Conservation (phyloP, 1,284 basidiomycete species). For the Moniliophthora roreri region DNA sequence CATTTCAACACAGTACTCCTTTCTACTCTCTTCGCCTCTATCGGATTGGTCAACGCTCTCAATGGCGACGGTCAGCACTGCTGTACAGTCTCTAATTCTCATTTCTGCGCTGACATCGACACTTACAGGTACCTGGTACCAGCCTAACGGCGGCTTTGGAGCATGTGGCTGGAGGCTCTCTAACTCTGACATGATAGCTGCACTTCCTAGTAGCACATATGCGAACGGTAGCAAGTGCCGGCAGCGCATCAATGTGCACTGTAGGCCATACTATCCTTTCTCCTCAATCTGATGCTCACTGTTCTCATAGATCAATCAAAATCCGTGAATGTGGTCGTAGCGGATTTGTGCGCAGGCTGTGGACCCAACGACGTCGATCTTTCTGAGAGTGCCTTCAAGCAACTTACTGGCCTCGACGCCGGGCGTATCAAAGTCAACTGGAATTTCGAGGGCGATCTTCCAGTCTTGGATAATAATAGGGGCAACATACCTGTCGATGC, state of each 20-base stretch:
- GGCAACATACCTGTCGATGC: background rate
- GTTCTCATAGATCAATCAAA: too few relatives aligned
- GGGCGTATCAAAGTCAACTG: conserved; percentile 21
- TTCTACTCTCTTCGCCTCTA: background rate
- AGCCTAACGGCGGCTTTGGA: background rate
- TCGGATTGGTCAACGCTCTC: background rate
- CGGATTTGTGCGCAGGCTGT: conserved; percentile 25
- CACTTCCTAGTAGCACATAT: background rate
- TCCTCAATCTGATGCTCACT: too few relatives aligned
- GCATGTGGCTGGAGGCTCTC: background rate
- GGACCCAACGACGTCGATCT: conserved; percentile 35
- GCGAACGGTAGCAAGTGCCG: background rate
- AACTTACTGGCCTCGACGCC: conserved; percentile 27
- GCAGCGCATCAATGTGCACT: background rate
- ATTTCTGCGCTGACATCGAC: background rate
- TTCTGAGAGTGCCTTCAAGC: conserved; percentile 31
- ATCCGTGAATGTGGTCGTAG: too few relatives aligned
- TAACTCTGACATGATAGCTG: background rate
- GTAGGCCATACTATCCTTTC: too few relatives aligned
- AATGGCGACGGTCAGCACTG: background rate
- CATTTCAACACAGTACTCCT: background rate
- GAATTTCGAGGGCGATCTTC: background rate
- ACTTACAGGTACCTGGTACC: background rate
- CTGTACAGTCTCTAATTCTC: too few relatives aligned
- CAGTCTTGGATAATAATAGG: background rate